Evolutionary conservation across 768 basidiomycete genomes (phyloP).

Genomic region (Tubosaeta sp.): DNA sequence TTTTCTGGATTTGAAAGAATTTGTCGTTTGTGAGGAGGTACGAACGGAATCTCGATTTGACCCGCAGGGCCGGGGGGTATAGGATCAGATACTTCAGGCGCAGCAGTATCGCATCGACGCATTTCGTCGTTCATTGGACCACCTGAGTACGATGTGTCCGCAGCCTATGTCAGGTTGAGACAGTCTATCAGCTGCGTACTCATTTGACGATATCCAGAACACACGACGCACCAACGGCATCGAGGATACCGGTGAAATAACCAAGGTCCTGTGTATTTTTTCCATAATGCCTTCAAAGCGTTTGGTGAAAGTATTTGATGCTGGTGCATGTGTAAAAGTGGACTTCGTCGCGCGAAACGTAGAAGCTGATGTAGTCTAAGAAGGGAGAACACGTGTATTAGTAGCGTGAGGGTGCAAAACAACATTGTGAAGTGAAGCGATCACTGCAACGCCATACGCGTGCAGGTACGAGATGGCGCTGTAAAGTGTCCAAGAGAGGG

Average conservation of each 20-base stretch:
- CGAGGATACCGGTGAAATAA: constrained; percentile 52
- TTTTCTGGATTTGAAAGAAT: constrained; percentile 9
- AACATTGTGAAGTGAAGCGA: constrained; percentile 8
- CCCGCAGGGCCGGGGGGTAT: constrained; percentile 33
- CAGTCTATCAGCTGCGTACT: background rate
- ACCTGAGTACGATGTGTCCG: background rate
- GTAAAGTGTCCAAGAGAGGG: background rate
- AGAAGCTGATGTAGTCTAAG: constrained; percentile 4
- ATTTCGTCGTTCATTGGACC: constrained; percentile 1
- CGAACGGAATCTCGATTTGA: constrained; percentile 72
- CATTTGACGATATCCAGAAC: background rate
- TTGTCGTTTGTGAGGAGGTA: constrained; percentile 61
- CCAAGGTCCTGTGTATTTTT: constrained; percentile 64
- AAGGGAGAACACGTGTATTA: constrained; percentile 12
- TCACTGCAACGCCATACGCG: constrained; percentile 7
- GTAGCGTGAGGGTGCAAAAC: background rate
- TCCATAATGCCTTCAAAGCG: constrained; percentile 53
- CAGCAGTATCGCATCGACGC: background rate
- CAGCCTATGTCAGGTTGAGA: constrained; percentile 6
- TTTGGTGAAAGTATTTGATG: constrained; percentile 11
- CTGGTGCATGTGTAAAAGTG: constrained; percentile 4
- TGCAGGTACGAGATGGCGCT: constrained; percentile 2
- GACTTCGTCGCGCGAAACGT: constrained; percentile 6
- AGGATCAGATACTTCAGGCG: constrained; percentile 6
- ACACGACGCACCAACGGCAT: constrained; percentile 24